phyloP scores from a whole-genome alignment of 768 basidiomycete genomes.

The Paxillus involutus region DNA sequence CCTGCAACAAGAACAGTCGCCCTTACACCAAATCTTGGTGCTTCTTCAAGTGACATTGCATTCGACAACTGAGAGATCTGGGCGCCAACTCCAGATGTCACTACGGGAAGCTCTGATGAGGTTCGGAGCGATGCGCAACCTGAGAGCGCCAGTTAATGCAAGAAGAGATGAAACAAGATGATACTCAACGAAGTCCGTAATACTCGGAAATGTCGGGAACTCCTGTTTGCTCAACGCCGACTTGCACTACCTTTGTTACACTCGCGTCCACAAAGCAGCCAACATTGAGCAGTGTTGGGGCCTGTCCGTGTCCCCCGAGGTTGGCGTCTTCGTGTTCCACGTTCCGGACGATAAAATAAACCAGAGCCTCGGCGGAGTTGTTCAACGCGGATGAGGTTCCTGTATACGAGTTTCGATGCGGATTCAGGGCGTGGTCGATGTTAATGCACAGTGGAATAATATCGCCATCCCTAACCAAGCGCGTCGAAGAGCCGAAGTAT shows the following conservation, averaged over 20 bases:
- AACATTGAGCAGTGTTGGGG: constrained; percentile 62
- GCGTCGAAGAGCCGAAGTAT: constrained; percentile 55
- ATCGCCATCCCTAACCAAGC: constrained; percentile 73
- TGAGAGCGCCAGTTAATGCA: constrained; percentile 16
- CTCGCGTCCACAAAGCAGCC: constrained; percentile 84
- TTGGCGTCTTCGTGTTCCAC: constrained; percentile 63
- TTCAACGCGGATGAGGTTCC: constrained; percentile 1
- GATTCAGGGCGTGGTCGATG: constrained; percentile 40
- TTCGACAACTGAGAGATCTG: constrained; percentile 58
- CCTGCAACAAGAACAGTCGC: constrained; percentile 80
- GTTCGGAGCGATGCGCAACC: constrained; percentile 5
- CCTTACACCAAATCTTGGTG: constrained; percentile 60
- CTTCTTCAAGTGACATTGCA: constrained; percentile 56
- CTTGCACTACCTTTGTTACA: constrained; percentile 74
- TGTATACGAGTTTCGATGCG: constrained; percentile 5
- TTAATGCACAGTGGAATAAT: constrained; percentile 66
- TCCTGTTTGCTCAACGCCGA: constrained; percentile 69
- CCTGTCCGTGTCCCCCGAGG: constrained; percentile 41
- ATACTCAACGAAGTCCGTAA: constrained; percentile 47
- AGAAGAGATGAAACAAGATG: neutral
- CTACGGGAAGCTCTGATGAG: neutral
- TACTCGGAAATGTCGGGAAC: constrained; percentile 55
- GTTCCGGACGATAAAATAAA: constrained; percentile 79
- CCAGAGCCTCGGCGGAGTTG: constrained; percentile 41
- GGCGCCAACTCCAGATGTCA: constrained; percentile 34